Base-by-base conservation (phyloP, 2,329 filamentous ascomycete genomes). In the Stagonosporopsis chrysanthemi region DNA sequence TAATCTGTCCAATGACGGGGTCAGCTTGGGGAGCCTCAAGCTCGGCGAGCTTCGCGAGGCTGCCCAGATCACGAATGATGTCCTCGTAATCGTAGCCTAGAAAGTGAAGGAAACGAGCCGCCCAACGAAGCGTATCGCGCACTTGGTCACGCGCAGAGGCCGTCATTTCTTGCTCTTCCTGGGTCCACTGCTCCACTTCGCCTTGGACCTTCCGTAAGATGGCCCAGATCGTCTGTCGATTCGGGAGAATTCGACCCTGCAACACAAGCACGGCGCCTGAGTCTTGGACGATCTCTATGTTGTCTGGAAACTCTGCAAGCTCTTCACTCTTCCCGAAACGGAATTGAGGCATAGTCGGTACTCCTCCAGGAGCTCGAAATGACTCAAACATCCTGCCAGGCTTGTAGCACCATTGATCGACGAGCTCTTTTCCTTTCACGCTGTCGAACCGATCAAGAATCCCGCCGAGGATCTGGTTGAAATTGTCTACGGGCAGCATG, bases 381-480 rank as follows among this genome's bases (percentile, higher is more conserved):
- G 71, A 53, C 41, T 63, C 58, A 19, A 70, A 70, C 6, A 41
- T 41, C 19, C 60, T 62, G 14, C 65, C 61, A 2, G 64, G 47
- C 11, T 48, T 56, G 46, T 74, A 67, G 61, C 74, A 76, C 79
- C 83, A 86, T 33, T 70, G 72, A 9, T 80, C 69, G 53, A 83
- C 82, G 31, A 86, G 62, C 4, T 65, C 72, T 54, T 75, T 80
- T 56, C 83, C 87, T 31, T 76, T 76, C 9, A 61, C 52, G 54
- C 79, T 82, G 51, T 82, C 83, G 43, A 81, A 78, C 0, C 75
- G 75, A 26, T 81, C 78, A 2, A 84, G 80, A 8, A 87, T 76
- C n/a, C 82, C 84, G 40, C 80, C 76, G 6, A 90, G 80, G 6
- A 86, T 59, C 17, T 68, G 65, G 58, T 86, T 82, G 76, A 87